A percentile compares a stretch with the other conserved stretches of the same genome.
Conservation (phyloP, 2,329 filamentous ascomycete species). For the Albifimbria verrucaria region DNA sequence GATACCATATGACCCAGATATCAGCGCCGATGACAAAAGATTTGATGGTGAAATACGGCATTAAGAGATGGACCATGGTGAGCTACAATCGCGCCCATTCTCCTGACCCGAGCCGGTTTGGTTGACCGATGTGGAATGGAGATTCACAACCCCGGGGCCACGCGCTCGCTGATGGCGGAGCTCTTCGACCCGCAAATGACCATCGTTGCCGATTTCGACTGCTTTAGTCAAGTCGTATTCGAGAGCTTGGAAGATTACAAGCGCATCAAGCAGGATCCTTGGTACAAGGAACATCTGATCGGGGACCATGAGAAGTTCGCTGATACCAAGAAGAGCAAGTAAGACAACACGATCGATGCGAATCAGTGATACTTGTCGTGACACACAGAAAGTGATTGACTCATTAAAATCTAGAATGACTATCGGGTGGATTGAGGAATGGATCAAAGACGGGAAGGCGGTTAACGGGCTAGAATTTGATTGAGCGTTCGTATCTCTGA, state of each 20-base stretch:
- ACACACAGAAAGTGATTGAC: too few relatives aligned
- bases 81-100: conserved; percentile 4
- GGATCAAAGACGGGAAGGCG: too few relatives aligned
- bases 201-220: conserved; percentile 46
- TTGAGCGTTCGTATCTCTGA: too few relatives aligned
- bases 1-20: conserved; percentile 40
- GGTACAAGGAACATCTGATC: conserved; percentile 41
- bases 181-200: conserved; percentile 41
- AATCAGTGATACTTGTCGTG: too few relatives aligned
- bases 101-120: too few relatives aligned
- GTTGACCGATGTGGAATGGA: too few relatives aligned
- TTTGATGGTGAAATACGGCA: conserved; percentile 47
- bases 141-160: conserved; percentile 36
- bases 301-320: conserved; percentile 47
- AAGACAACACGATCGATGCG: too few relatives aligned
- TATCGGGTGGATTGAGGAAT: too few relatives aligned
- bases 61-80: conserved; percentile 43
- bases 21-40: conserved; percentile 43
- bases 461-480: too few relatives aligned
- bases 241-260: conserved; percentile 41
- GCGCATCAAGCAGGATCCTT: conserved; percentile 45
- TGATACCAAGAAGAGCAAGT: conserved; percentile 40
- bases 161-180: conserved; percentile 30
- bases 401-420: too few relatives aligned
- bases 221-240: conserved; percentile 47